Conservation (phyloP, 2,329 filamentous ascomycete species). For the Botrytis tulipae region DNA sequence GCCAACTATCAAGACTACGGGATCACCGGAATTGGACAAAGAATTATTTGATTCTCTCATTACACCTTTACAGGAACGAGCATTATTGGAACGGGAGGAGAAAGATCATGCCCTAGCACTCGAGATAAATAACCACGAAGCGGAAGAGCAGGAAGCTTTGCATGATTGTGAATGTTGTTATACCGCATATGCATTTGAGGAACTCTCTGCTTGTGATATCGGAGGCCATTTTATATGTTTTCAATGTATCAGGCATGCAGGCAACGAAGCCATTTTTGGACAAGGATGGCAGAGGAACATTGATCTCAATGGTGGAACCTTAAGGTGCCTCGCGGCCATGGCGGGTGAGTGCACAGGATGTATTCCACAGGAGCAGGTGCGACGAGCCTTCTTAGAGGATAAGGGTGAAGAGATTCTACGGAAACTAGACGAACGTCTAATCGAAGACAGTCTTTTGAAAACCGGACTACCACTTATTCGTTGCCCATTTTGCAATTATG, state of each 20-base stretch:
- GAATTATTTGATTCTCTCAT: slow-evolving; percentile 61
- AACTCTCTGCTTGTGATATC: slow-evolving; percentile 65
- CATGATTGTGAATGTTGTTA: slow-evolving; percentile 81
- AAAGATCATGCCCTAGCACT: slow-evolving; percentile 54
- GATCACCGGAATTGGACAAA: slow-evolving; percentile 60
- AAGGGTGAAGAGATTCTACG: slow-evolving; percentile 66
- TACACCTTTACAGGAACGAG: slow-evolving; percentile 49
- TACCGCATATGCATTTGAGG: slow-evolving; percentile 67
- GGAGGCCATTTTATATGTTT: slow-evolving; percentile 75
- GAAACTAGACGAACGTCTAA: slow-evolving; percentile 76
- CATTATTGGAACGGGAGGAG: slow-evolving; percentile 46
- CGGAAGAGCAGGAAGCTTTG: slow-evolving; percentile 53
- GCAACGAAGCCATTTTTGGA: slow-evolving; percentile 86
- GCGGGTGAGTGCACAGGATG: slow-evolving; percentile 70
- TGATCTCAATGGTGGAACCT: slow-evolving; percentile 66
- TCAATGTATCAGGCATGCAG: slow-evolving; percentile 75
- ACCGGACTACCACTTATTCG: slow-evolving; percentile 73
- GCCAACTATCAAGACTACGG: slow-evolving; percentile 64
- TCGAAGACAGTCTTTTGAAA: slow-evolving; percentile 71
- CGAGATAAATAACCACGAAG: slow-evolving; percentile 56
- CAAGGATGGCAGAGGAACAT: slow-evolving; percentile 87
- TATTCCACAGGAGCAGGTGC: slow-evolving; percentile 67
- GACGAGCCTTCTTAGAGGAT: slow-evolving; percentile 68
- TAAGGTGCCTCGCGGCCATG: slow-evolving; percentile 79
- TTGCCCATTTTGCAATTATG: slow-evolving; percentile 90